Percentiles rank a stretch among this genome's conserved stretches.
phyloP scores from a whole-genome alignment of 805 yeast genomes.

The Grigorovia humatica region DNA sequence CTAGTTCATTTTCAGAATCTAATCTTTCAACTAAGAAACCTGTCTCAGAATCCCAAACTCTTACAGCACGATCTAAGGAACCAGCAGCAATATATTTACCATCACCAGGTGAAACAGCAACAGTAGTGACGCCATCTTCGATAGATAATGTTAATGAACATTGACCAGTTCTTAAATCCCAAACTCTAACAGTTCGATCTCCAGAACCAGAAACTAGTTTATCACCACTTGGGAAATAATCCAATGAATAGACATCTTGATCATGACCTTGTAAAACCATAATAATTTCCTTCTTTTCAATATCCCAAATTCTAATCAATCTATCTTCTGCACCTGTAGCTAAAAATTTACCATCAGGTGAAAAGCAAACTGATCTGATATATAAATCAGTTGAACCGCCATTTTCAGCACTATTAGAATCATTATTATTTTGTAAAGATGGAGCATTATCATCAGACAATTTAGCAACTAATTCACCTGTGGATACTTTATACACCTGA shows the following conservation, averaged over 20 bases:
- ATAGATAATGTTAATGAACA: constrained; percentile 83
- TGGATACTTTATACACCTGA: constrained; percentile 84
- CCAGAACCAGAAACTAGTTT: constrained; percentile 93
- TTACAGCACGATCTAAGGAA: constrained; percentile 84
- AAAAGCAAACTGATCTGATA: constrained; percentile 90
- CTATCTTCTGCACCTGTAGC: constrained; percentile 93
- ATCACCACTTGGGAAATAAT: constrained; percentile 89
- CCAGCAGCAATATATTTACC: constrained; percentile 96
- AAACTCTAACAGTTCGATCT: constrained; percentile 89
- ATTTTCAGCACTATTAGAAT: constrained; percentile 16
- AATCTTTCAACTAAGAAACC: constrained; percentile 88
- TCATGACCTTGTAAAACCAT: constrained; percentile 89
- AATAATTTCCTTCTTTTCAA: constrained; percentile 72
- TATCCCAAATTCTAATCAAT: constrained; percentile 92
- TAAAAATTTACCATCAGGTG: constrained; percentile 86
- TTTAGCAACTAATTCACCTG: constrained; percentile 82
- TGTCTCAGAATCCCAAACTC: constrained; percentile 93
- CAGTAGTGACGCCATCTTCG: constrained; percentile 97
- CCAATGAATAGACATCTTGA: constrained; percentile 93
- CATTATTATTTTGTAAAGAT: constrained; percentile 2
- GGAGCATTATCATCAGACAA: constrained; percentile 58
- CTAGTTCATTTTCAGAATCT: constrained; percentile 77
- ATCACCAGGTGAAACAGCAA: constrained; percentile 93
- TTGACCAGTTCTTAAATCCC: constrained; percentile 87
- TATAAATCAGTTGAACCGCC: constrained; percentile 56